Evolutionary conservation across 2,329 filamentous ascomycete species (phyloP).

Genomic region (Teratosphaeria pseudoeucalypti): DNA sequence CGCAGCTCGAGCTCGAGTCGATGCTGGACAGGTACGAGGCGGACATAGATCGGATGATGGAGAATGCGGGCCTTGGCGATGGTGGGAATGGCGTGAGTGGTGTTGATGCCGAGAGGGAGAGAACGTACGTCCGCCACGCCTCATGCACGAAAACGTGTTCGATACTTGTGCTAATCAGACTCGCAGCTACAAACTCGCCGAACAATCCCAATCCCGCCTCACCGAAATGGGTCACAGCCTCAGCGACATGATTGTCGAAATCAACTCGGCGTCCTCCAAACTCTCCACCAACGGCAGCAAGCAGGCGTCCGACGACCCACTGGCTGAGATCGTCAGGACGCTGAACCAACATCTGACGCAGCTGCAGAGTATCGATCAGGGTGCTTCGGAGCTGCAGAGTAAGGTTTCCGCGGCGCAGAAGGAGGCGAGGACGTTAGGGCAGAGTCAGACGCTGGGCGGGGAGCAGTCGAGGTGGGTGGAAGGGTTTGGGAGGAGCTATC

Average conservation of each 20-base stretch:
- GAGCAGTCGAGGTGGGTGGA: constrained; percentile 61
- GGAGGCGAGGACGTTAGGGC: constrained; percentile 51
- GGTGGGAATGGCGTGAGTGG: constrained; percentile 55
- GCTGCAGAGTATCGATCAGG: constrained; percentile 85
- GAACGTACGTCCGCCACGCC: constrained; percentile 50
- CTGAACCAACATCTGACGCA: constrained; percentile 88
- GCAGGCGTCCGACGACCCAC: constrained; percentile 38
- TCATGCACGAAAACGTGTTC: not conserved
- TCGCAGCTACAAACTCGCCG: constrained; percentile 69
- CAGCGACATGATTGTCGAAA: constrained; percentile 94
- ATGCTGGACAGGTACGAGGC: constrained; percentile 87
- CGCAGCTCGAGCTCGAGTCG: constrained; percentile 79
- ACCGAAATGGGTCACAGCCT: constrained; percentile 92
- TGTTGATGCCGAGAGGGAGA: constrained; percentile 89
- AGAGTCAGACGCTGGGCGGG: constrained; percentile 27
- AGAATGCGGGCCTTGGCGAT: constrained; percentile 51
- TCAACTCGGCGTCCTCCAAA: constrained; percentile 83
- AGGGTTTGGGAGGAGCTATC: constrained; percentile 83
- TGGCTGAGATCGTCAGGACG: constrained; percentile 90
- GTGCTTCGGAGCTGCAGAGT: constrained; percentile 66
- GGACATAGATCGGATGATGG: constrained; percentile 82
- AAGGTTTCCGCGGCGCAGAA: constrained; percentile 79
- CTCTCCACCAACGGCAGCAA: constrained; percentile 48
- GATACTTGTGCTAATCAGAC: constrained; percentile 13
- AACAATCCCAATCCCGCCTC: constrained; percentile 80